Evolutionary conservation across 2,329 filamentous ascomycete genomes (phyloP).

Genomic region (Cladosporium sp.): DNA sequence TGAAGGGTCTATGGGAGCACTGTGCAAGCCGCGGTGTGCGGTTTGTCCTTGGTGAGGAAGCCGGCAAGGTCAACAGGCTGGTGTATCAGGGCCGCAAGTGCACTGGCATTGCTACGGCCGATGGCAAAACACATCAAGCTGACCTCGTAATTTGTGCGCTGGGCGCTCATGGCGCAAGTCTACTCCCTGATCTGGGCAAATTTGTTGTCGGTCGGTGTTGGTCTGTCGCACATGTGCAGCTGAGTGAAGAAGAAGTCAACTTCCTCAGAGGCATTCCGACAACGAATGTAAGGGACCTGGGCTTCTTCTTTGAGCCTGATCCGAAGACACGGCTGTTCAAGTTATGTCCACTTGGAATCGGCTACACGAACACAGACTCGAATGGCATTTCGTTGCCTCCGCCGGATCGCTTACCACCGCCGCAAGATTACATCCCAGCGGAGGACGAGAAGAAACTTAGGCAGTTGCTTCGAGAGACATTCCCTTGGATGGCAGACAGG

Average conservation of each 20-base stretch:
- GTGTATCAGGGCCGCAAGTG: slow-evolving; percentile 35
- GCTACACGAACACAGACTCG: slow-evolving; percentile 50
- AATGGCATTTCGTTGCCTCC: slow-evolving; percentile 42
- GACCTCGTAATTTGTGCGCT: slow-evolving; percentile 48
- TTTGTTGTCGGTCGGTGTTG: slow-evolving; percentile 55
- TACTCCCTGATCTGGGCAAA: slow-evolving; percentile 48
- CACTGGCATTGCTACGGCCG: slow-evolving; percentile 36
- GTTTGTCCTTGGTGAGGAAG: slow-evolving; percentile 42
- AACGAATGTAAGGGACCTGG: slow-evolving; percentile 57
- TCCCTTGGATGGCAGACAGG: slow-evolving; percentile 51
- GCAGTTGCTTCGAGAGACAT: slow-evolving; percentile 47
- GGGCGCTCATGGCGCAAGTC: slow-evolving; percentile 46
- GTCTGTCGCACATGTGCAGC: slow-evolving; percentile 57
- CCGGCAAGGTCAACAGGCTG: slow-evolving; percentile 37
- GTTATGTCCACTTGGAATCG: slow-evolving; percentile 56
- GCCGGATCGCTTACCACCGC: slow-evolving; percentile 37
- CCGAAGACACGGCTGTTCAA: slow-evolving; percentile 55
- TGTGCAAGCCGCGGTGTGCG: slow-evolving; percentile 38
- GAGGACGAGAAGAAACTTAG: slow-evolving; percentile 52
- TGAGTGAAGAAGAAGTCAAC: slow-evolving; percentile 52
- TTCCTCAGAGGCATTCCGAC: slow-evolving; percentile 56
- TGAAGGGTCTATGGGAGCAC: slow-evolving; percentile 45
- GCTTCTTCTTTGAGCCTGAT: slow-evolving; percentile 64
- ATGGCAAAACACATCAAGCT: slow-evolving; percentile 36
- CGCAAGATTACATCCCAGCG: slow-evolving; percentile 47